These are phyloP conservation scores for Zelopaecilomyces penicillatus DNA, from an alignment of 2,329 filamentous ascomycete genomes.

Conservation along the genomic window DNA sequence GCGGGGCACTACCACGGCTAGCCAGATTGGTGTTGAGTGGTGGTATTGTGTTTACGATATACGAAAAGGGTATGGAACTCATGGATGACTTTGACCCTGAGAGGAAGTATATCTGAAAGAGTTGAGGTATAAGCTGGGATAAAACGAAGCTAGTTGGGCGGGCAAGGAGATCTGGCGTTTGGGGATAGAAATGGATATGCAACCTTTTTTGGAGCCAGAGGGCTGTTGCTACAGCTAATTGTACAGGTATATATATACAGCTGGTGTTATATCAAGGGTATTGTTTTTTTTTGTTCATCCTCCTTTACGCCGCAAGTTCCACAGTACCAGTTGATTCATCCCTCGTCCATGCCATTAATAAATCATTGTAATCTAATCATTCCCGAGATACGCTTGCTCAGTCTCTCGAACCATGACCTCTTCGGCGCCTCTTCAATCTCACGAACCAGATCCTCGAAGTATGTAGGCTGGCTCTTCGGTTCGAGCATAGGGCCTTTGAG, in stretches of 20 bases:
- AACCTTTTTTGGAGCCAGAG: conserved; percentile 1
- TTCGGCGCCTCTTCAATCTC: conserved; percentile 57
- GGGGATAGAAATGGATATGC: conserved; percentile 3
- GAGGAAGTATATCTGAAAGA: conserved; percentile 63
- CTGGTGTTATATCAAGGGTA: conserved; percentile 13
- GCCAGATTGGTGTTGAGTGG: conserved; percentile 82
- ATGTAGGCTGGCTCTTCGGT: conserved; percentile 55
- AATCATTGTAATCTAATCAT: conserved; percentile 48
- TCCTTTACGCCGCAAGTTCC: conserved; percentile 24
- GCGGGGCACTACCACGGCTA: conserved; percentile 78
- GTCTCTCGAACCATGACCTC: conserved; percentile 43
- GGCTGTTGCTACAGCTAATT: neutral
- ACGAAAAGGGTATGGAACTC: conserved; percentile 91
- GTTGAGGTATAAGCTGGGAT: neutral
- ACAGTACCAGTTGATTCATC: neutral
- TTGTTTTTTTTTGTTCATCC: conserved; percentile 1
- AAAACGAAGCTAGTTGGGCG: conserved; percentile 1
- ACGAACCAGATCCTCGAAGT: conserved; percentile 51
- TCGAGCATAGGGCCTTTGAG: conserved; percentile 42
- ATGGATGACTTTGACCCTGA: conserved; percentile 76
- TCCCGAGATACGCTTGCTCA: conserved; percentile 48
- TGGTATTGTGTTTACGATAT: conserved; percentile 97
- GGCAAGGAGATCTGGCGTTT: conserved; percentile 6
- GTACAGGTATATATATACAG: conserved; percentile 15
- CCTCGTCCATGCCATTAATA: neutral